A percentile compares a stretch with the other conserved stretches of the same genome.
These are phyloP conservation scores for Allantophomopsis cytisporea DNA, from an alignment of 2,329 filamentous ascomycete genomes.

Conservation along the genomic window DNA sequence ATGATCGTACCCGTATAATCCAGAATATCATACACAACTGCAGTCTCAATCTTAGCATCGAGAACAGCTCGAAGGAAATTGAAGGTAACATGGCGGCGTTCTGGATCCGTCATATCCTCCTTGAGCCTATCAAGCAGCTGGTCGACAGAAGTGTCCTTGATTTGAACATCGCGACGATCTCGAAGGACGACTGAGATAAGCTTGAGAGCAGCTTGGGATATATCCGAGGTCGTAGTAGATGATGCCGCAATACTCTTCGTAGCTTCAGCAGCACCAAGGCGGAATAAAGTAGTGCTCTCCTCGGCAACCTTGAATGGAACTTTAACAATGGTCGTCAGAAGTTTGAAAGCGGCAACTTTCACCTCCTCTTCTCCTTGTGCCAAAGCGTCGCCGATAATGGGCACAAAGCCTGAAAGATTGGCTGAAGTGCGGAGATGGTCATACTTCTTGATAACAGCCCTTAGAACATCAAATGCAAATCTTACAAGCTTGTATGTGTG, in stretches of 20 bases:
- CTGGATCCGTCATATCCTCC: conserved; percentile 82
- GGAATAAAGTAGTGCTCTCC: conserved; percentile 46
- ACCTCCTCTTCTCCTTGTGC: conserved; percentile 83
- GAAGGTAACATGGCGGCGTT: conserved; percentile 86
- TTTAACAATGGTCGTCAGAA: conserved; percentile 76
- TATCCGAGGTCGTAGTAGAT: conserved; percentile 66
- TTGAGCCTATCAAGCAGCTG: conserved; percentile 71
- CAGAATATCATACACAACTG: conserved; percentile 79
- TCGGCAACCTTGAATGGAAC: conserved; percentile 63
- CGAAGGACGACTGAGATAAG: conserved; percentile 74
- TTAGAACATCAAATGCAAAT: conserved; percentile 78
- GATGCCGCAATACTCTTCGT: conserved; percentile 68
- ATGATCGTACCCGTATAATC: conserved; percentile 85
- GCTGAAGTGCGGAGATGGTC: conserved; percentile 64
- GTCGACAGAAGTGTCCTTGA: conserved; percentile 74
- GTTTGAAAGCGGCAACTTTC: conserved; percentile 72
- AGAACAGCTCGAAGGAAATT: conserved; percentile 85
- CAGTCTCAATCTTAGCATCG: conserved; percentile 72
- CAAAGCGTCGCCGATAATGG: conserved; percentile 77
- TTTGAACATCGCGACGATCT: conserved; percentile 59
- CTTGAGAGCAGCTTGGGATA: conserved; percentile 80
- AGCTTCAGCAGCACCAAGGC: conserved; percentile 75
- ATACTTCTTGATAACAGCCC: conserved; percentile 76
- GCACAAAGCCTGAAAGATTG: conserved; percentile 77
- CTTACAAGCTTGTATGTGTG: conserved; percentile 78